Evolutionary conservation across 2,329 filamentous ascomycete genomes (phyloP).

Genomic region (Penicillium sp.): DNA sequence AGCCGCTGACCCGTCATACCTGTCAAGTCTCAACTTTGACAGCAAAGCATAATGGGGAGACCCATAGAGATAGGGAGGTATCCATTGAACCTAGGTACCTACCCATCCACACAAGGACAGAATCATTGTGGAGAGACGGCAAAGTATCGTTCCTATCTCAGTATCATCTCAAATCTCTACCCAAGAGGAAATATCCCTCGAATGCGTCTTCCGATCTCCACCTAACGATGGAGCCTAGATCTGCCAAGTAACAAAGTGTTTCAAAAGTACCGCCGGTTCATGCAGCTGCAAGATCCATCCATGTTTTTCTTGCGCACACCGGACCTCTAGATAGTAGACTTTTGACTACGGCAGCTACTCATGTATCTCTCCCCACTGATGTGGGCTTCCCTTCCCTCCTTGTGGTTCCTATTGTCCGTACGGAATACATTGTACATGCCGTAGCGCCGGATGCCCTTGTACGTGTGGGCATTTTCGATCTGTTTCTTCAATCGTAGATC

Average conservation of each 20-base stretch:
- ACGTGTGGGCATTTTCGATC: slow-evolving; percentile 10
- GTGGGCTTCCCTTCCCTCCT: neutral
- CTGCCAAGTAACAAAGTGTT: slow-evolving; percentile 6
- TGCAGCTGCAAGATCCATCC: slow-evolving; percentile 22
- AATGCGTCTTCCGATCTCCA: slow-evolving; percentile 1
- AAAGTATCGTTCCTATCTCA: neutral
- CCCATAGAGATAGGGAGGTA: neutral
- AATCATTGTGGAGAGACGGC: neutral
- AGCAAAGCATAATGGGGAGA: neutral
- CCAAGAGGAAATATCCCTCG: neutral
- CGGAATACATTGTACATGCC: slow-evolving; percentile 2
- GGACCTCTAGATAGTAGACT: slow-evolving; percentile 11
- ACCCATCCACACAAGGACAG: neutral
- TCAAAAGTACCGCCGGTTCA: slow-evolving; percentile 24
- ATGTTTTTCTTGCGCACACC: neutral
- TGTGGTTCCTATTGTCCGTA: neutral
- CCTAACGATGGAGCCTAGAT: slow-evolving; percentile 7
- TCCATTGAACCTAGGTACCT: neutral
- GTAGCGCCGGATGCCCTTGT: slow-evolving; percentile 1
- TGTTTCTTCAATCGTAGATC: slow-evolving; percentile 14
- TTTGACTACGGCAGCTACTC: slow-evolving; percentile 17
- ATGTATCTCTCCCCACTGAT: slow-evolving; percentile 12
- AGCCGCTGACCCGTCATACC: slow-evolving; percentile 21
- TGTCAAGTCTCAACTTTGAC: slow-evolving; percentile 26
- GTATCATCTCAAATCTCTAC: neutral